Percentiles rank a stretch among this genome's conserved stretches.
phyloP scores from a whole-genome alignment of 2,329 filamentous ascomycete species.

The Ceratocystis huliohia region DNA sequence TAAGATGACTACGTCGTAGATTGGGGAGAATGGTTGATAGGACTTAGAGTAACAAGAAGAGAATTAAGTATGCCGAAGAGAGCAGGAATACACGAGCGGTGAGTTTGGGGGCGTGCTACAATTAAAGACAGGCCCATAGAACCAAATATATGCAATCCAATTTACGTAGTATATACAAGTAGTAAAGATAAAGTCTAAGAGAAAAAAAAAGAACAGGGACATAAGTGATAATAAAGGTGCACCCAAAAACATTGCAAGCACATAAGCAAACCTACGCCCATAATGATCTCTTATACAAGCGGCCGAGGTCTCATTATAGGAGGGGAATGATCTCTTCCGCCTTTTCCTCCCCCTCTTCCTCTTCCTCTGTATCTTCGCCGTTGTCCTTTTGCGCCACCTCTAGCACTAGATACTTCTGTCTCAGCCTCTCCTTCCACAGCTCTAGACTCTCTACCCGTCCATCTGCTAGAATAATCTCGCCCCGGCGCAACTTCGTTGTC shows the following conservation, averaged over 20 bases:
- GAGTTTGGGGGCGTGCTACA: background rate
- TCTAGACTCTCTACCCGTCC: constrained; percentile 28
- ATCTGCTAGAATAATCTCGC: constrained; percentile 30
- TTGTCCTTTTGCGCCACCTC: background rate
- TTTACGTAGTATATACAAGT: background rate
- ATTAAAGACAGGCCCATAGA: background rate
- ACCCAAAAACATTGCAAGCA: background rate
- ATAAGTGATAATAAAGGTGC: background rate
- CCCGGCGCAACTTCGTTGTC: constrained; percentile 28
- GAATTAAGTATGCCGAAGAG: background rate
- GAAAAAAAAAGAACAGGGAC: background rate
- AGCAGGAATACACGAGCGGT: background rate
- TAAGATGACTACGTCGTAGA: background rate
- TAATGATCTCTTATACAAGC: no score
- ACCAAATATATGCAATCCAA: background rate
- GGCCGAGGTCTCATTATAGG: background rate
- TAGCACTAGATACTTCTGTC: constrained; percentile 19
- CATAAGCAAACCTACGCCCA: background rate
- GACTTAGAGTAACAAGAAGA: background rate
- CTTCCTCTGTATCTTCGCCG: background rate
- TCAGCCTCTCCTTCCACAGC: constrained; percentile 30
- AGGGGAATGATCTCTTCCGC: background rate
- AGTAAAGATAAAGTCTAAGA: background rate
- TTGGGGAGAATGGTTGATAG: background rate
- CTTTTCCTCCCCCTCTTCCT: background rate